phyloP scores from a whole-genome alignment of 352 stramenopile genomes.

The Pythium oligandrum region DNA sequence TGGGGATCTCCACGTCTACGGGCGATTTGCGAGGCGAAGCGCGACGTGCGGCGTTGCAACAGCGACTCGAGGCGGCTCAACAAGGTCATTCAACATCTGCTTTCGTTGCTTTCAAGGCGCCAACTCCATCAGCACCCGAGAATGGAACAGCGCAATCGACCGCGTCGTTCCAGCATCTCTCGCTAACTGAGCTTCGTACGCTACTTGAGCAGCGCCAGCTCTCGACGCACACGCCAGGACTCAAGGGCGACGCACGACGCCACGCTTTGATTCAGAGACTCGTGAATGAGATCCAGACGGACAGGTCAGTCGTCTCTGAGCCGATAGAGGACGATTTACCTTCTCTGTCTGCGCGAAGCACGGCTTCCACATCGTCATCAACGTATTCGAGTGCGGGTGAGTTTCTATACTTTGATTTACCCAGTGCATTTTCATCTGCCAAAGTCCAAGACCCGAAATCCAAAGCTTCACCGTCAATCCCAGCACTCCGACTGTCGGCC shows the following conservation, averaged over 20 bases:
- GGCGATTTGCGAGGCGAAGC: slow-evolving; percentile 27
- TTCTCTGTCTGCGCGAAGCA: slow-evolving; percentile 21
- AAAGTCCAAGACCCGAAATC: not conserved
- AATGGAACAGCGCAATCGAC: not conserved
- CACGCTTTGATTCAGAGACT: slow-evolving; percentile 41
- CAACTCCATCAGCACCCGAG: not conserved
- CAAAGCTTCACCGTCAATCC: not conserved
- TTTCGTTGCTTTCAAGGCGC: not conserved
- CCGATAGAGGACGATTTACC: slow-evolving; percentile 5
- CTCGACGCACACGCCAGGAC: slow-evolving; percentile 32
- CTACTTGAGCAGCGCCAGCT: slow-evolving; percentile 27
- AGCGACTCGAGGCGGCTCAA: slow-evolving; percentile 16
- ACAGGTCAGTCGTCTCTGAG: not conserved
- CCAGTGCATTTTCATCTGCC: slow-evolving; percentile 1
- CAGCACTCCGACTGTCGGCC: not conserved
- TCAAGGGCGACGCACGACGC: slow-evolving; percentile 39
- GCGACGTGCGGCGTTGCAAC: slow-evolving; percentile 25
- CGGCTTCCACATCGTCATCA: slow-evolving; percentile 11
- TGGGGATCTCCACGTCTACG: slow-evolving; percentile 32
- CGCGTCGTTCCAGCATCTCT: slow-evolving; percentile 10
- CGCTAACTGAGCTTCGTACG: slow-evolving; percentile 29
- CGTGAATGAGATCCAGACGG: slow-evolving; percentile 16
- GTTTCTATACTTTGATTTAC: slow-evolving; percentile 39
- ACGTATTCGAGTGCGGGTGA: slow-evolving; percentile 34
- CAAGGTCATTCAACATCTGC: not conserved